Evolutionary conservation across 495 filamentous ascomycete species (phyloP).

Genomic region (Tuber brumale): DNA sequence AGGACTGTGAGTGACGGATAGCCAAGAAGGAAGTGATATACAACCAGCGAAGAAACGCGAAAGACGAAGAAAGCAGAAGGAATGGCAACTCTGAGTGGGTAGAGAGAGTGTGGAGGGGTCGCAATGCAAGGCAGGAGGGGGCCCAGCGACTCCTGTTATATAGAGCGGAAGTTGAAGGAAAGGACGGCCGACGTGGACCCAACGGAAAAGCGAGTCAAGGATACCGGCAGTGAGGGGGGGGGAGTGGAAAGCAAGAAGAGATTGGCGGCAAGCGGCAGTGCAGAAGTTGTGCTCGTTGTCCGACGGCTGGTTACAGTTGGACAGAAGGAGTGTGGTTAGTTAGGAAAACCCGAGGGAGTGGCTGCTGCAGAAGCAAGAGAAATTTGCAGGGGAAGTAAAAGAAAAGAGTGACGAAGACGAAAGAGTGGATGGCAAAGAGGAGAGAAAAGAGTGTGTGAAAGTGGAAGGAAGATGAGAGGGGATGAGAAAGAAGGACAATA

Average conservation of each 20-base stretch:
- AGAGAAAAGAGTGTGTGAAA: conserved; percentile 3
- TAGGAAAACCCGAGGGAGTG: conserved; percentile 12
- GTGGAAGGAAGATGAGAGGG: conserved; percentile 4
- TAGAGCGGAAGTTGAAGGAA: conserved; percentile 22
- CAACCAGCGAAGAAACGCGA: conserved; percentile 22
- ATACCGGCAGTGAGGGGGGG: neutral
- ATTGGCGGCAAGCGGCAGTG: conserved; percentile 16
- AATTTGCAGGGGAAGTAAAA: conserved; percentile 4
- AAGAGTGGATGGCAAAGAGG: neutral
- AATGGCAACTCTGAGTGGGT: conserved; percentile 35
- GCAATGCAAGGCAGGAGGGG: conserved; percentile 17
- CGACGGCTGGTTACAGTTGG: conserved; percentile 1
- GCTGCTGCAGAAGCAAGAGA: conserved; percentile 17
- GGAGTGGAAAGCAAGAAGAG: conserved; percentile 21
- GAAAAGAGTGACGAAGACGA: neutral
- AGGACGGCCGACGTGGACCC: conserved; percentile 34
- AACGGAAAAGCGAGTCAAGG: conserved; percentile 26
- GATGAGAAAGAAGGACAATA: conserved; percentile 10
- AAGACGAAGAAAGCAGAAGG: conserved; percentile 29
- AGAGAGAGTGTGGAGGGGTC: conserved; percentile 18
- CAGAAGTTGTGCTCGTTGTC: conserved; percentile 10
- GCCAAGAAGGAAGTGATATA: conserved; percentile 36
- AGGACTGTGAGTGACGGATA: conserved; percentile 20
- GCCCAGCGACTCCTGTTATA: conserved; percentile 20
- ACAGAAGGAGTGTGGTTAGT: conserved; percentile 21